phyloP scores from a whole-genome alignment of 2,329 filamentous ascomycete genomes.

The Fusarium sp. region DNA sequence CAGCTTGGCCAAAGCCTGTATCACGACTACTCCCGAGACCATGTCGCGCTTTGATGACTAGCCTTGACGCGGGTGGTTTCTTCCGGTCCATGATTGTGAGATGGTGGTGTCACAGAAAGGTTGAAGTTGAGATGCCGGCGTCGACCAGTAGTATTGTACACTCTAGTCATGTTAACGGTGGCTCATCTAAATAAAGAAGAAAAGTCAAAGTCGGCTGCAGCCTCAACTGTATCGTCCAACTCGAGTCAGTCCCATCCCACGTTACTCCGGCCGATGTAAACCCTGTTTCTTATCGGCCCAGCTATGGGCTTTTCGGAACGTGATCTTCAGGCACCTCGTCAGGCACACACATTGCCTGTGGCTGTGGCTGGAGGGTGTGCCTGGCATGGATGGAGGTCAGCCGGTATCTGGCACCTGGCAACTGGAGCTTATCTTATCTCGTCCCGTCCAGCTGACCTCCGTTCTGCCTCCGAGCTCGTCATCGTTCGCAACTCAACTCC shows the following conservation, averaged over 20 bases:
- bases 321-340: conserved; percentile 2
- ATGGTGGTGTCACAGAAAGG: background rate
- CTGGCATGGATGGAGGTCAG: conserved; percentile 16
- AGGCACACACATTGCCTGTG: background rate
- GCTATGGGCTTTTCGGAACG: background rate
- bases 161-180: background rate
- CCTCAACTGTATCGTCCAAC: background rate
- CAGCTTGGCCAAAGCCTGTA: conserved; percentile 2
- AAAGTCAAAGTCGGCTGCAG: conserved; percentile 9
- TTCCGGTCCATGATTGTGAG: background rate
- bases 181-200: background rate
- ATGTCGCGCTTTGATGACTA: background rate
- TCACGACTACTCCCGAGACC: conserved; percentile 8
- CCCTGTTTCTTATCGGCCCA: background rate
- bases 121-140: background rate
- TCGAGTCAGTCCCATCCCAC: conserved; percentile 29
- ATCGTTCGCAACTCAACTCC: conserved; percentile 21
- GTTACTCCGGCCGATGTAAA: background rate
- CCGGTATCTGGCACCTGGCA: background rate
- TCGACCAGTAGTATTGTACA: background rate
- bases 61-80: background rate
- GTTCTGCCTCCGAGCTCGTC: conserved; percentile 30
- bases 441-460: conserved; percentile 32
- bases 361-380: background rate
- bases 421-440: conserved; percentile 32